phyloP scores from a whole-genome alignment of 169 alveolate genomes.

The Cryptosporidium felis region DNA sequence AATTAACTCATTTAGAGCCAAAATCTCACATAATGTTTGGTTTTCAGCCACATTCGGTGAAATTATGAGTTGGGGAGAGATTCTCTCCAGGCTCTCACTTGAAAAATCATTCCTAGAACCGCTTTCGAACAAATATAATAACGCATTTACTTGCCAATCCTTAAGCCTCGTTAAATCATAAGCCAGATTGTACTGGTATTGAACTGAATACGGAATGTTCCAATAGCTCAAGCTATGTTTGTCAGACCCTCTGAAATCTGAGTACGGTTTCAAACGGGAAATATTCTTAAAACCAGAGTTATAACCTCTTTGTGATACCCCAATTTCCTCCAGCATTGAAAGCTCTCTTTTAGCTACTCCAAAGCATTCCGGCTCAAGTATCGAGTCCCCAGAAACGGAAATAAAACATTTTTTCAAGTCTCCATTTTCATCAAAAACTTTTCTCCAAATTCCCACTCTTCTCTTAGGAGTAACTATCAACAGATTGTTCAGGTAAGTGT shows the following conservation, averaged over 20 bases:
- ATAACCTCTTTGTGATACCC: conserved; percentile 25
- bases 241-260: conserved; percentile 11
- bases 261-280: conserved; percentile 11
- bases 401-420: conserved; percentile 12
- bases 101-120: not conserved
- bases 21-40: conserved; percentile 7
- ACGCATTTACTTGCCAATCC: conserved; percentile 31
- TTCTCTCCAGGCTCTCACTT: not conserved
- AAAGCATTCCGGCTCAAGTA: conserved; percentile 64
- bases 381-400: conserved; percentile 32
- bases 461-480: conserved; percentile 25
- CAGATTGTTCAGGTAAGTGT: conserved; percentile 20
- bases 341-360: conserved; percentile 44
- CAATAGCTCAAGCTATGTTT: conserved; percentile 31
- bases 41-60: conserved; percentile 6
- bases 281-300: conserved; percentile 22
- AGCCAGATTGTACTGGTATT: not conserved
- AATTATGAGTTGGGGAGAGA: not conserved
- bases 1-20: not conserved
- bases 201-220: conserved; percentile 47
- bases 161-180: not conserved
- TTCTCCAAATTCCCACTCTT: conserved; percentile 69
- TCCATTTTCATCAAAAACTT: conserved; percentile 10
- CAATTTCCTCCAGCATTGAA: not conserved
- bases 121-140: not conserved